Evolutionary conservation across 306 rosid species (phyloP).

Genomic region (Rosa multiflora): DNA sequence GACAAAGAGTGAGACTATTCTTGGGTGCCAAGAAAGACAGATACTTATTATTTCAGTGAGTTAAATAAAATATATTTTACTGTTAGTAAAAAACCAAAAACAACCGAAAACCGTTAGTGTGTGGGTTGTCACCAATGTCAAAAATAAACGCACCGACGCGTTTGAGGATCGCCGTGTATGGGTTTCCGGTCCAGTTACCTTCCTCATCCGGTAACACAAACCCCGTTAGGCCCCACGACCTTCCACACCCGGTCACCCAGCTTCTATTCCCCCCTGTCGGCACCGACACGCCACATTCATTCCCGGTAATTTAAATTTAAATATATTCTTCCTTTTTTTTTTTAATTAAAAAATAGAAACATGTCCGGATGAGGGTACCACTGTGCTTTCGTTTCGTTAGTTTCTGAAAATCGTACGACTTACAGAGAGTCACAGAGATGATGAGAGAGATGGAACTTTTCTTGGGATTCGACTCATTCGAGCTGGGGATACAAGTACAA

Average conservation of each 20-base stretch:
- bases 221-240: neutral
- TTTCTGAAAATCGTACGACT: neutral
- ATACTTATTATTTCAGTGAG: neutral
- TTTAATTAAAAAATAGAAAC: neutral
- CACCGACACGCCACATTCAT: slow-evolving; percentile 63
- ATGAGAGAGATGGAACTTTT: neutral
- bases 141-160: slow-evolving; percentile 31
- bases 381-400: slow-evolving; percentile 14
- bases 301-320: slow-evolving; percentile 33
- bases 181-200: slow-evolving; percentile 8
- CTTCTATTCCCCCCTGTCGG: slow-evolving; percentile 46
- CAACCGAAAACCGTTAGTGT: neutral
- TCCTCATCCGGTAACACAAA: slow-evolving; percentile 16
- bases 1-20: neutral
- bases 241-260: slow-evolving; percentile 24
- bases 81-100: neutral
- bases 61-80: neutral
- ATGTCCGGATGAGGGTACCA: neutral
- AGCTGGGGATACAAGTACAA: neutral
- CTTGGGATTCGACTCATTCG: neutral
- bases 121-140: slow-evolving; percentile 19
- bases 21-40: neutral
- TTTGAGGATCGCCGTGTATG: slow-evolving; percentile 1
- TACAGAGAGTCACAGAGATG: neutral
- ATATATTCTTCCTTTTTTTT: neutral